These are phyloP conservation scores for Xylaria grammica DNA, from an alignment of 495 filamentous ascomycete species.

Conservation along the genomic window DNA sequence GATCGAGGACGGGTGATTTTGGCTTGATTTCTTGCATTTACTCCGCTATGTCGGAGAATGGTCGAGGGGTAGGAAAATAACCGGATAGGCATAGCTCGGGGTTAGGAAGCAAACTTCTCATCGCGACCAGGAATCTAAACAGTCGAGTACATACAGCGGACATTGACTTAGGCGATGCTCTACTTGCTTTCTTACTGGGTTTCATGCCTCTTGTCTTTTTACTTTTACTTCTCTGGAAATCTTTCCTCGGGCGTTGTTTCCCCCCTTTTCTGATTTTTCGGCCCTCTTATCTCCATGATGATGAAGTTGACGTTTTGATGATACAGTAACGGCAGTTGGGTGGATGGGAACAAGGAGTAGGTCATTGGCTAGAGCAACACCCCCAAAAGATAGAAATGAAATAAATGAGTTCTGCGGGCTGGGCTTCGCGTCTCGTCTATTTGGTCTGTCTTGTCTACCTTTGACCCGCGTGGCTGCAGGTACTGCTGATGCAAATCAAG, in stretches of 20 bases:
- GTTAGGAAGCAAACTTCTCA: constrained; percentile 33
- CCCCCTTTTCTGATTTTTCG: too few relatives aligned
- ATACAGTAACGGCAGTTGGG: too few relatives aligned
- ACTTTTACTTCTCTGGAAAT: too few relatives aligned
- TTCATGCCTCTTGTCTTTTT: too few relatives aligned
- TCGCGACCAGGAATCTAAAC: not conserved
- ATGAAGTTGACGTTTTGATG: too few relatives aligned
- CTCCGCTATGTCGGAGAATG: not conserved
- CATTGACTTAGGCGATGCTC: too few relatives aligned
- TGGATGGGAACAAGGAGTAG: not conserved
- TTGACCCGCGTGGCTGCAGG: not conserved
- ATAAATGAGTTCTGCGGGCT: not conserved
- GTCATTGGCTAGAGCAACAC: too few relatives aligned
- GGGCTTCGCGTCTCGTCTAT: constrained; percentile 3
- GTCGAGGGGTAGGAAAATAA: not conserved
- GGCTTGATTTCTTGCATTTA: not conserved
- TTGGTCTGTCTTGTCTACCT: not conserved
- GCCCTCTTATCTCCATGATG: too few relatives aligned
- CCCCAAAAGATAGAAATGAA: not conserved
- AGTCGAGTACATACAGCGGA: not conserved
- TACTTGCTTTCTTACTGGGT: too few relatives aligned
- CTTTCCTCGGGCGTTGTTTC: too few relatives aligned
- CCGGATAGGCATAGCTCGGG: constrained; percentile 25
- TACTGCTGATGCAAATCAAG: not conserved
- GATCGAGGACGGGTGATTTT: not conserved